Conservation (phyloP, 441 rosid genomes). For the Pelargonium myrrhifolium region DNA sequence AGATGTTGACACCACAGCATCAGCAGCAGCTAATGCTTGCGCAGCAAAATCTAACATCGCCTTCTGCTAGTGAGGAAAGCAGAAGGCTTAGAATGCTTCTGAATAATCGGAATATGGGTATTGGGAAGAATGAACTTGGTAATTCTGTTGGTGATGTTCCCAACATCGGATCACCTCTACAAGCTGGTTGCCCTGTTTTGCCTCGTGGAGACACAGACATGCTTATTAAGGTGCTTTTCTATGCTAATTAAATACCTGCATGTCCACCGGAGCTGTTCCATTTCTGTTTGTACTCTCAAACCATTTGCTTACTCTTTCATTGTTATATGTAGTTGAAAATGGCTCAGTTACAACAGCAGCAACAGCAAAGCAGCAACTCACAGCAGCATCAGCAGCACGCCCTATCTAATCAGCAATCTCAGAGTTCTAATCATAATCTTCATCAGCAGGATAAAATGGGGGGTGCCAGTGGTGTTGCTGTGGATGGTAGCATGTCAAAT, state of each 20-base stretch:
- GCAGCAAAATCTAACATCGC: conserved; percentile 63
- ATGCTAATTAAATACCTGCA: background rate
- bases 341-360: conserved; percentile 45
- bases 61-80: conserved; percentile 59
- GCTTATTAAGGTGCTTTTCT: conserved; percentile 44
- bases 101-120: conserved; percentile 49
- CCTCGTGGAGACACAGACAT: conserved; percentile 55
- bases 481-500: conserved; percentile 71
- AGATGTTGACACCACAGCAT: conserved; percentile 29
- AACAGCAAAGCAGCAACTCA: conserved; percentile 34
- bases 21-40: conserved; percentile 84
- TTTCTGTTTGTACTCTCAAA: background rate
- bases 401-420: conserved; percentile 61
- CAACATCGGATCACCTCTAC: conserved; percentile 53
- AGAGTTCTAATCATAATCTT: conserved; percentile 49
- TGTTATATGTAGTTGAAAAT: conserved; percentile 40
- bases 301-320: conserved; percentile 16
- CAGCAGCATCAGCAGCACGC: conserved; percentile 49
- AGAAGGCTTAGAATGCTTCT: conserved; percentile 65
- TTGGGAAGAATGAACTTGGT: conserved; percentile 51
- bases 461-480: conserved; percentile 42
- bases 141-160: conserved; percentile 57
- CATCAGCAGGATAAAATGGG: conserved; percentile 67
- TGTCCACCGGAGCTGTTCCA: background rate
- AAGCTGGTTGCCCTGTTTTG: conserved; percentile 28